Percentiles rank a stretch among this genome's conserved stretches.
phyloP scores from a whole-genome alignment of 768 basidiomycete genomes.

The Russula foetens region DNA sequence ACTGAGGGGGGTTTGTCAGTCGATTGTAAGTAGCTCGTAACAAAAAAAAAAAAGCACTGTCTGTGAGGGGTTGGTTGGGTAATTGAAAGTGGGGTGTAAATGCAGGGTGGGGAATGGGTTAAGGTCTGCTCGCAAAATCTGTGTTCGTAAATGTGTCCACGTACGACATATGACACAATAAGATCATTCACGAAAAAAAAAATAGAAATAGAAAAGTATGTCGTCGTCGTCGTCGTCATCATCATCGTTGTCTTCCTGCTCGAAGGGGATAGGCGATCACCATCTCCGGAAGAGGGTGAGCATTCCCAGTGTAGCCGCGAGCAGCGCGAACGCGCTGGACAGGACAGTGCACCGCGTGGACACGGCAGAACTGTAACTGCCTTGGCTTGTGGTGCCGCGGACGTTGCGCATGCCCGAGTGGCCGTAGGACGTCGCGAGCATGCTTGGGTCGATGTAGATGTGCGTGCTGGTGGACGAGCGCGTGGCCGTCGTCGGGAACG shows the following conservation, averaged over 20 bases:
- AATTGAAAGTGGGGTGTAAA: too few relatives aligned
- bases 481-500: slow-evolving; percentile 40
- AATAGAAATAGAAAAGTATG: too few relatives aligned
- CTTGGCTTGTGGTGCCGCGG: slow-evolving; percentile 30
- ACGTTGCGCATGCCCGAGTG: slow-evolving; percentile 28
- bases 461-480: slow-evolving; percentile 40
- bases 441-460: slow-evolving; percentile 45
- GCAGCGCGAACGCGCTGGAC: not conserved
- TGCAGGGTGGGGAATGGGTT: too few relatives aligned
- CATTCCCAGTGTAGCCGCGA: slow-evolving; percentile 1
- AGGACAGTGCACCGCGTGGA: not conserved
- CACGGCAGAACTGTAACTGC: not conserved
- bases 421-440: slow-evolving; percentile 59
- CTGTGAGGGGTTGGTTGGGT: too few relatives aligned
- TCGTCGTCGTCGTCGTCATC: not conserved
- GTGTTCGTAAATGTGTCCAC: too few relatives aligned
- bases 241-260: not conserved
- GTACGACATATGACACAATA: too few relatives aligned
- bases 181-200: too few relatives aligned
- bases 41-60: too few relatives aligned
- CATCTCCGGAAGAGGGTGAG: not conserved
- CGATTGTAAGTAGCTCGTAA: too few relatives aligned
- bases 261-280: not conserved
- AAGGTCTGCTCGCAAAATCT: too few relatives aligned
- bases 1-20: too few relatives aligned